These are phyloP conservation scores for Bertia moriformis DNA, from an alignment of 2,329 filamentous ascomycete species.

Conservation along the genomic window DNA sequence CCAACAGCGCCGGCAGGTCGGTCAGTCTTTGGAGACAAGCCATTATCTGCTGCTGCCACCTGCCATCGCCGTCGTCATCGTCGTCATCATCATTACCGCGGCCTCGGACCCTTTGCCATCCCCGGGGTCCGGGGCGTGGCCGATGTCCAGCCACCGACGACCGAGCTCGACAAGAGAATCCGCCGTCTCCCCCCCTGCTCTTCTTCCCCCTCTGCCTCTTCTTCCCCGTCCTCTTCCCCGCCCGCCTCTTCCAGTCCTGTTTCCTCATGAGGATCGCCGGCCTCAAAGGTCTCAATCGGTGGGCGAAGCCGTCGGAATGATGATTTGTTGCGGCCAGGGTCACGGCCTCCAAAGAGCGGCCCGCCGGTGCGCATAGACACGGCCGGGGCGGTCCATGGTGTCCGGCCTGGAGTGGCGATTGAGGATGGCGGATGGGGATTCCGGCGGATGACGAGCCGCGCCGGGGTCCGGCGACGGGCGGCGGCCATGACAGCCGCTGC, in stretches of 20 bases:
- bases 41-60: too few relatives aligned
- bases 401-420: background rate
- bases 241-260: background rate
- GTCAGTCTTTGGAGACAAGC: too few relatives aligned
- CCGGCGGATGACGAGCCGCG: background rate
- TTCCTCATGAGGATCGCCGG: background rate
- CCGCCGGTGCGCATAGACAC: too few relatives aligned
- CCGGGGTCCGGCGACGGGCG: background rate
- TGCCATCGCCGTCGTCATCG: too few relatives aligned
- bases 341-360: background rate
- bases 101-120: too few relatives aligned
- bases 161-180: background rate
- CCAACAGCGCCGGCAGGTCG: too few relatives aligned
- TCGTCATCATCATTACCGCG: too few relatives aligned
- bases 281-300: background rate
- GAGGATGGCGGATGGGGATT: background rate
- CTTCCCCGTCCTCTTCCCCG: background rate
- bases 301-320: background rate
- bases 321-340: background rate
- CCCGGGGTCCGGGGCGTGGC: too few relatives aligned
- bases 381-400: background rate
- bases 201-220: background rate
- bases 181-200: background rate
- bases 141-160: background rate
- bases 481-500: background rate